phyloP scores from a whole-genome alignment of 306 rosid genomes.

The Glycine latifolia region DNA sequence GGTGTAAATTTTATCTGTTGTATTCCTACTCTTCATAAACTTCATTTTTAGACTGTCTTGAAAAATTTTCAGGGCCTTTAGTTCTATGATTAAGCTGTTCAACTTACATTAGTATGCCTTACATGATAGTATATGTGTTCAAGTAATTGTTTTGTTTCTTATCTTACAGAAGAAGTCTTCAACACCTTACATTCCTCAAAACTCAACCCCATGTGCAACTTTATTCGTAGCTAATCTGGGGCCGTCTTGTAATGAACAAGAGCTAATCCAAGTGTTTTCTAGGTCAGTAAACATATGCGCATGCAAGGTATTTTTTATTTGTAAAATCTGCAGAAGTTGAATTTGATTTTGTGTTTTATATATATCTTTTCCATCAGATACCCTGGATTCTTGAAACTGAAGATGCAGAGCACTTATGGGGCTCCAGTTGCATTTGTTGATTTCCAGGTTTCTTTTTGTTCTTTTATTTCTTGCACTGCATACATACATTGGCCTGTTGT shows the following conservation, averaged over 20 bases:
- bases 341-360: slow-evolving; percentile 18
- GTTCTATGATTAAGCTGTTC: slow-evolving; percentile 20
- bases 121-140: neutral
- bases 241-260: slow-evolving; percentile 86
- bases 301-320: slow-evolving; percentile 32
- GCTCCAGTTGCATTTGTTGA: slow-evolving; percentile 97
- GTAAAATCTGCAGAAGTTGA: neutral
- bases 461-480: slow-evolving; percentile 32
- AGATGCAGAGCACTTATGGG: slow-evolving; percentile 95
- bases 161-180: slow-evolving; percentile 57
- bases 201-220: slow-evolving; percentile 78
- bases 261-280: slow-evolving; percentile 81
- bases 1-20: slow-evolving; percentile 10
- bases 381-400: slow-evolving; percentile 87
- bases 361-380: slow-evolving; percentile 56
- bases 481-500: neutral
- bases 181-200: slow-evolving; percentile 58
- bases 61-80: neutral
- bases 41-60: neutral
- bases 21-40: slow-evolving; percentile 22
- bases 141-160: slow-evolving; percentile 1
- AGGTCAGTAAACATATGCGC: slow-evolving; percentile 55
- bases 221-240: slow-evolving; percentile 94
- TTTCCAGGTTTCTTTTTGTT: slow-evolving; percentile 70
- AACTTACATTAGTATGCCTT: neutral